Evolutionary conservation across 2,329 filamentous ascomycete genomes (phyloP).

Genomic region (Penicillium sp.): DNA sequence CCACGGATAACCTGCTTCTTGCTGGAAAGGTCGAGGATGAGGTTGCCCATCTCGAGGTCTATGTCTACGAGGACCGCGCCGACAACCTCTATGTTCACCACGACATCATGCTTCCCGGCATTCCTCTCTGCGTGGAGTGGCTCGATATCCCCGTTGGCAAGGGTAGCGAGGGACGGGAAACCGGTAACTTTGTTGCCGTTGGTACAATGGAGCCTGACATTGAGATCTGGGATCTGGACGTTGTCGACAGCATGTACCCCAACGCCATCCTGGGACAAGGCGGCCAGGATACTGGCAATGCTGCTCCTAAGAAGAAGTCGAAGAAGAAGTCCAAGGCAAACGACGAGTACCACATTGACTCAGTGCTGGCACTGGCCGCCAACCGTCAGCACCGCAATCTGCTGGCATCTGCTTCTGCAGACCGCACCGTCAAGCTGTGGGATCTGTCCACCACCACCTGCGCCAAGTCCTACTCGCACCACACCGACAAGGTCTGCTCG

Average conservation of each 20-base stretch:
- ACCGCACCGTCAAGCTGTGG: conserved; percentile 98
- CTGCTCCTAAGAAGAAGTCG: conserved; percentile 68
- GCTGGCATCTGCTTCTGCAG: conserved; percentile 90
- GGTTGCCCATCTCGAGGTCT: conserved; percentile 93
- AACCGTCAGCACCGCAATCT: conserved; percentile 95
- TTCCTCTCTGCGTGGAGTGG: conserved; percentile 96
- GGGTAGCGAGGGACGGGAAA: conserved; percentile 65
- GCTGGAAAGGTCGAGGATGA: conserved; percentile 96
- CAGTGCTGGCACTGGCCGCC: conserved; percentile 86
- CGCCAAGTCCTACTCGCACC: conserved; percentile 93
- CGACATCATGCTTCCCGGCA: conserved; percentile 98
- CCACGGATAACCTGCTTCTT: conserved; percentile 89
- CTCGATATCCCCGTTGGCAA: conserved; percentile 88
- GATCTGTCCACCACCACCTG: conserved; percentile 90
- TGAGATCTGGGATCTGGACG: conserved; percentile 96
- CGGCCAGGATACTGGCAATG: conserved; percentile 51
- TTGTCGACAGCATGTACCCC: conserved; percentile 96
- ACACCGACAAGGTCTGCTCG: conserved; percentile 97
- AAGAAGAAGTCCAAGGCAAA: conserved; percentile 92
- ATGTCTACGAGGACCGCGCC: conserved; percentile 92
- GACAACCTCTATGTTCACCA: conserved; percentile 99
- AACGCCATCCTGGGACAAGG: conserved; percentile 91
- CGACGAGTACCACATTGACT: conserved; percentile 90
- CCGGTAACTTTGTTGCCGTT: conserved; percentile 90
- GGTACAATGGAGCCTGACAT: conserved; percentile 99